Evolutionary conservation across 768 basidiomycete genomes (phyloP), one percentile per base, ranked within the genome.

Genomic region (Gyrodon lividus): DNA sequence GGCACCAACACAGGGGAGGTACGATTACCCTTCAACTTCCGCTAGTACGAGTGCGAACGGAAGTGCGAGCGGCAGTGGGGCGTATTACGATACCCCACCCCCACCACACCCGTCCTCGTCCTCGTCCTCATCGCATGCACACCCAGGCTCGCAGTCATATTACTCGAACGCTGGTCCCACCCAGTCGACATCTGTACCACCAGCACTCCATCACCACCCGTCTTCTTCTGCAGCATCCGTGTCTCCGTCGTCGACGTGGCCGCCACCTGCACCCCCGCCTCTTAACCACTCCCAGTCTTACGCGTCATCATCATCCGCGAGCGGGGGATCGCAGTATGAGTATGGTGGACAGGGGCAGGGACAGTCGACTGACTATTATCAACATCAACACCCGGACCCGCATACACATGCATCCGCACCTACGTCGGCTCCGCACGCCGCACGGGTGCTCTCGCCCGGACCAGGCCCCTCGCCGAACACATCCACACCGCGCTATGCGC

Each of bases 11-110:
- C 58, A 53, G 26, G 38, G 37, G 38, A 42, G 58, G 38, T 63
- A 68, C 47, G 62, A 65, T 26, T 64, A 64, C 40, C 41, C 49
- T 19, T 54, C 60, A 10, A 50, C 57, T 23, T 57, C 68, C 54
- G 48, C 69, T 56, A 33, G 68, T 70, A 48, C 66, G 6, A 61
- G 41, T 14, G 7, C 59, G 14, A 62, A 41, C 59, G 54, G 58
- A 40, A 30, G 26, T 51, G 3, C 40, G 52, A n/a, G n/a, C 5
- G 56, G 58, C 22, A 55, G 46, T 31, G 52, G 56, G 1, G 52
- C 60, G 7, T 64, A 70, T 28, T 71, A 69, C 10, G 61, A 70
- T 23, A 46, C 59, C 16, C 53, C 59, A 48, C 24, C 60, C 52
- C 14, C 44, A 28, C 17, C 57, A 43, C 19, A 53, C 31, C 20